Base-by-base conservation (phyloP, 2,329 filamentous ascomycete species). In the Hypoxylon sp. region DNA sequence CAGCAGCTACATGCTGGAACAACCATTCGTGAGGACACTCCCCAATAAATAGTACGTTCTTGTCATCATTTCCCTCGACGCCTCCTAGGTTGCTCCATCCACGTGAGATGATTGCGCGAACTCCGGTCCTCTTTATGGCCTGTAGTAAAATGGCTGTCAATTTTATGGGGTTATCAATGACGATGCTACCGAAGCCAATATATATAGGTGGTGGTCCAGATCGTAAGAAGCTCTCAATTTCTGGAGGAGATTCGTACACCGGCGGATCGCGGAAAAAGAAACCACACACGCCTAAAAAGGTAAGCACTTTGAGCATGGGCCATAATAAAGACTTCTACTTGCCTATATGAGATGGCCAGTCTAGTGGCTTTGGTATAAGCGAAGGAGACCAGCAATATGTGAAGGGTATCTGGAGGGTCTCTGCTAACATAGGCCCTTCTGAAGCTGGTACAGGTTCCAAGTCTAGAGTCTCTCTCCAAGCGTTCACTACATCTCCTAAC, bases 11-110 rank as follows among this genome's bases (percentile, higher is more conserved):
- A n/a, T 83, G 84, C 62, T 87, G 82, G 77, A 91, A 91, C 0
- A 91, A 78, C 89, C 89, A 91, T 76, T 91, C 89, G 59, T 91
- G 89, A 13, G 89, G 89, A 46, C 84, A 84, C 70, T 90, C 91
- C 9, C 87, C 89, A 41, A 91, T 80, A 81, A 91, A 86, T 9
- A 38, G 45, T 32, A 63, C 34, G 25, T 63, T 41, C 9, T 50
- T 25, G 7, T 23, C n/a, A 1, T 28, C 45, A 2, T 57, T 34
- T 17, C 50, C 51, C 45, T 13, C 36, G 11, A 41, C 89, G 19
- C 91, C 80, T 5, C 89, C 88, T 52, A 30, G 28, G 6, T 30
- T 30, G 6, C 89, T 89, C 89, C 89, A 91, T 32, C 89, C 89
- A 74, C 89, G 90, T 0, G 87, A 90, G 1, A 91, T 85, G 0